These are phyloP conservation scores for Yueomyces sinensis DNA, from an alignment of 805 yeast genomes.

Conservation along the genomic window DNA sequence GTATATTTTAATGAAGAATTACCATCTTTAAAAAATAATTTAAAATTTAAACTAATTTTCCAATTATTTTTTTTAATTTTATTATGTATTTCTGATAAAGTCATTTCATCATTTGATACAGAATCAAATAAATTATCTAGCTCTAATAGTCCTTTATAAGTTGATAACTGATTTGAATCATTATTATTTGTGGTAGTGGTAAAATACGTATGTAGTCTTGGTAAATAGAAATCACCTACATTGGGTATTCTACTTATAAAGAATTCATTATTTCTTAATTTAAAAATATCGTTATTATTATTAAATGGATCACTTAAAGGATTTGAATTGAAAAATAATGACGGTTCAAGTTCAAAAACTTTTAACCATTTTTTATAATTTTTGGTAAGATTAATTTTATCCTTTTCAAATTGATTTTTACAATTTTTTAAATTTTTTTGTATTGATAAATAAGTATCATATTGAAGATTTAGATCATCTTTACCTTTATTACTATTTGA, in stretches of 20 bases:
- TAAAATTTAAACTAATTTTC: conserved; percentile 11
- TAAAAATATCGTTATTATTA: conserved; percentile 14
- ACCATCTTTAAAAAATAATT: conserved; percentile 14
- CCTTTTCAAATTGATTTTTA: conserved; percentile 4
- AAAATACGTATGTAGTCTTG: conserved; percentile 14
- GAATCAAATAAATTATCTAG: conserved; percentile 5
- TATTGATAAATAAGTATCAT: conserved; percentile 6
- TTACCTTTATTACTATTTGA: conserved; percentile 3
- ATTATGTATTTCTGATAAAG: conserved; percentile 8
- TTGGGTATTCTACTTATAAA: conserved; percentile 16
- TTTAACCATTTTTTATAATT: conserved; percentile 10
- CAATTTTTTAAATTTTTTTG: conserved; percentile 3
- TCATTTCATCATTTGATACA: conserved; percentile 6
- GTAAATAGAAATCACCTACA: conserved; percentile 19
- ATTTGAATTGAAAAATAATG: conserved; percentile 5
- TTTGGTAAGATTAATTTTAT: conserved; percentile 1
- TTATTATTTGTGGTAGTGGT: neutral
- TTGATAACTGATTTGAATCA: neutral
- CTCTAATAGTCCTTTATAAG: conserved; percentile 6
- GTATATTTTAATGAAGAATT: conserved; percentile 10
- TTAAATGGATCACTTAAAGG: conserved; percentile 14
- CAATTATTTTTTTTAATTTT: conserved; percentile 7
- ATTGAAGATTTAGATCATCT: conserved; percentile 5
- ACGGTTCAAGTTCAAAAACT: conserved; percentile 11
- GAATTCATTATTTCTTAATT: conserved; percentile 14